Conservation (phyloP, 2,329 filamentous ascomycete genomes). For the Tolypocladium endophyticum region DNA sequence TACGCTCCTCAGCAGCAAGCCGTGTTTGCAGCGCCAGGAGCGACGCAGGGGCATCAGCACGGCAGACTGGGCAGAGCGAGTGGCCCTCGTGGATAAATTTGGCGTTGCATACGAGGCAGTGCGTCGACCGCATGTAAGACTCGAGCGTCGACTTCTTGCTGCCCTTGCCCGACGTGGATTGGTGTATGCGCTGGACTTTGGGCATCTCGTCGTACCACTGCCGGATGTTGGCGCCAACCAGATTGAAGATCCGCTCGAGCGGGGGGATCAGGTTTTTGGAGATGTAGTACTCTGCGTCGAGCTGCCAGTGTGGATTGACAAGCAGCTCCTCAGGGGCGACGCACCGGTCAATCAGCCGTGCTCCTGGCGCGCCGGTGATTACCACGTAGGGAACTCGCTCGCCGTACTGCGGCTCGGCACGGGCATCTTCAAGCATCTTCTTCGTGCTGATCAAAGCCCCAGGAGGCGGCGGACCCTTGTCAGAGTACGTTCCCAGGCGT, state of each 20-base stretch:
- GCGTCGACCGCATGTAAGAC: slow-evolving; percentile 75
- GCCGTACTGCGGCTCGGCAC: slow-evolving; percentile 86
- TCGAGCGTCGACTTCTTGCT: slow-evolving; percentile 67
- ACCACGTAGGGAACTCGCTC: slow-evolving; percentile 95
- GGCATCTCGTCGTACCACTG: slow-evolving; percentile 97
- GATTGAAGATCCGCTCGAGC: slow-evolving; percentile 90
- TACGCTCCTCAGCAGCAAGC: slow-evolving; percentile 53
- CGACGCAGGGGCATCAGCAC: slow-evolving; percentile 42
- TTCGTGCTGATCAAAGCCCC: slow-evolving; percentile 82
- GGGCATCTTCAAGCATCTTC: slow-evolving; percentile 75
- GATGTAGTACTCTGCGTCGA: slow-evolving; percentile 97
- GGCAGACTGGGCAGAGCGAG: slow-evolving; percentile 49
- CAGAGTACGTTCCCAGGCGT: slow-evolving; percentile 71
- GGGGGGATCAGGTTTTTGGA: slow-evolving; percentile 91
- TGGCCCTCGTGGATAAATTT: slow-evolving; percentile 17
- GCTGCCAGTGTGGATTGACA: slow-evolving; percentile 61
- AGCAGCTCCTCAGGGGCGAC: slow-evolving; percentile 79
- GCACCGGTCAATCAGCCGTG: slow-evolving; percentile 78
- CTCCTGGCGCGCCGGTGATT: slow-evolving; percentile 75
- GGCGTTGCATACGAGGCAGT: slow-evolving; percentile 61
- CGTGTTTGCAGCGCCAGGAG: slow-evolving; percentile 53
- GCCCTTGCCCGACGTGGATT: slow-evolving; percentile 16
- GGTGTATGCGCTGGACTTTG: slow-evolving; percentile 63
- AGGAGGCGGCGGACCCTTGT: slow-evolving; percentile 68
- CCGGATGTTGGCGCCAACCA: slow-evolving; percentile 83